Evolutionary conservation across 345 rosid species (phyloP), one percentile per base, ranked within the genome.

Genomic region (Bretschneidera sinensis): DNA sequence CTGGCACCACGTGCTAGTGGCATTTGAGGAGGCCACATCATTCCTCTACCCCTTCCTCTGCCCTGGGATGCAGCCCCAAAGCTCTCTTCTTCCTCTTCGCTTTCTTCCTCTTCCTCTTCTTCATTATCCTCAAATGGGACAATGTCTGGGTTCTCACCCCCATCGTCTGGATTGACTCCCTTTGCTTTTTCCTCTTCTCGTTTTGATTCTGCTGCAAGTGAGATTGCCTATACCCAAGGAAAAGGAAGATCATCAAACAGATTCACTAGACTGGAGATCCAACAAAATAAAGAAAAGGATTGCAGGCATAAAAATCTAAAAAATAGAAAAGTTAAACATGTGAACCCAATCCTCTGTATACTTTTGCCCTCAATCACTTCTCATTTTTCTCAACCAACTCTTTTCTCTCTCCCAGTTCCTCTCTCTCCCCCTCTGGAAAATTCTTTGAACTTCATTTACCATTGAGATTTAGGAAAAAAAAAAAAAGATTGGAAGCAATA

Each of bases 161-260:
- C 86, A 51, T 68, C 77, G 33, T 88, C 97, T 35, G 89, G 83
- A 78, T 81, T 81, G 55, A 95, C 80, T 49, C 99, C 99, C 75
- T 91, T 95, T 21, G 97, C 99, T 62, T 83, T 95, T 68, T 95
- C 99, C 78, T 95, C 96, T 72, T 95, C 97, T 50, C 99, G 76
- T 74, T 95, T 95, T 56, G 89, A 73, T 78, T 95, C 99, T 6
- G 96, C 97, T 39, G 94, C 96, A 65, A 86, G 60, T 52, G 99
- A 76, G 34, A 95, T 70, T 10, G 89, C 96, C 95, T 87, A 73
- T 55, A 64, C n/a, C 21, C 49, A 55, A 68, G 34, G 48, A 55
- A 52, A 57, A 48, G 62, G 22, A 51, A 68, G 48, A 23, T 70
- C 28, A 35, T 35, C 8, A 21, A 34, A 58, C 57, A 64, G 47